Percentiles rank a stretch among this genome's conserved stretches.
These are phyloP conservation scores for Trichosporon ovoides DNA, from an alignment of 1,284 basidiomycete genomes.

Conservation along the genomic window DNA sequence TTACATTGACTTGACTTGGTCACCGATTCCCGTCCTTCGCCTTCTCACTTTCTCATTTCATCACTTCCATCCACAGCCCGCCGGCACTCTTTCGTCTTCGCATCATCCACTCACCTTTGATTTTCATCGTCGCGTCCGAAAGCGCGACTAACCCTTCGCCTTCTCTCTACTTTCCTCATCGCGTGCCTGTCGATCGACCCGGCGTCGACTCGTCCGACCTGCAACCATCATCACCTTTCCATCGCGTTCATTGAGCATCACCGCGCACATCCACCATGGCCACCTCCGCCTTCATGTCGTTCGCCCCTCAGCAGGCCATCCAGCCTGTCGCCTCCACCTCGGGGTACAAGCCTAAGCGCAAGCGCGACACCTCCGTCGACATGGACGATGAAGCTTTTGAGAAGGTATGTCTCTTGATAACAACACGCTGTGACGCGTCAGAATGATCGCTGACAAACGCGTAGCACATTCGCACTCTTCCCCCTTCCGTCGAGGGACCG, in stretches of 20 bases:
- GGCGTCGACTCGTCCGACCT: conserved; percentile 6
- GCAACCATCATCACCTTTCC: background rate
- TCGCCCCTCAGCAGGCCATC: conserved; percentile 5
- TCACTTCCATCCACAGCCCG: background rate
- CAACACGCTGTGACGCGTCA: background rate
- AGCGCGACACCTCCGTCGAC: conserved; percentile 22
- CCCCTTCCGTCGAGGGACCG: conserved; percentile 11
- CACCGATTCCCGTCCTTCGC: background rate
- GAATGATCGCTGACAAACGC: background rate
- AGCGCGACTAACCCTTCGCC: background rate
- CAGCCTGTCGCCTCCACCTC: conserved; percentile 26
- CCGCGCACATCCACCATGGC: conserved; percentile 20
- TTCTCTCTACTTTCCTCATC: background rate
- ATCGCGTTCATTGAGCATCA: background rate
- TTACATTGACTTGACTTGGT: no score
- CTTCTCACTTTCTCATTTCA: background rate
- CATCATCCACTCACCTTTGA: background rate
- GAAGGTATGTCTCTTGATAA: conserved; percentile 1
- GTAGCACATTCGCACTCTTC: conserved; percentile 18
- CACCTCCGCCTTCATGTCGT: conserved; percentile 20
- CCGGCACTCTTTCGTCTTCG: background rate
- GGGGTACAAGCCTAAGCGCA: conserved; percentile 39
- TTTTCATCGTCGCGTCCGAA: background rate
- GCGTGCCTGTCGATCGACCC: conserved; percentile 5
- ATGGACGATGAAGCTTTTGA: conserved; percentile 18